phyloP scores from a whole-genome alignment of 148 eudicot species.

The Cornus florida region DNA sequence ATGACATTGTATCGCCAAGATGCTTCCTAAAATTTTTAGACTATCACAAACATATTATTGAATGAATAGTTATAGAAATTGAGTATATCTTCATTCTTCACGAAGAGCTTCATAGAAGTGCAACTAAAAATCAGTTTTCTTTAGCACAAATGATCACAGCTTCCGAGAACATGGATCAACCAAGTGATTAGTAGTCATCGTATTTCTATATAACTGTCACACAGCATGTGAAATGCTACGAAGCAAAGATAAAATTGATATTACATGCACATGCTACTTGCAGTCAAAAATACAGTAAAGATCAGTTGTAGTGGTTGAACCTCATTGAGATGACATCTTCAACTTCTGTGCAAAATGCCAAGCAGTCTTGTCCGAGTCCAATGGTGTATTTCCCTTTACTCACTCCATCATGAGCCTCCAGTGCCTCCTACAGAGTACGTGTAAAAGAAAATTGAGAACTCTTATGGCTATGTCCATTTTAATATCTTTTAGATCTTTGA shows the following conservation, averaged over 20 bases:
- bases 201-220: neutral
- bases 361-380: slow-evolving; percentile 98
- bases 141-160: neutral
- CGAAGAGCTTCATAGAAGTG: neutral
- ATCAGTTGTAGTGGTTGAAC: slow-evolving; percentile 26
- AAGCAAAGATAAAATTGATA: neutral
- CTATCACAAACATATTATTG: neutral
- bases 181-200: neutral
- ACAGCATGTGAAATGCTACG: neutral
- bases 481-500: neutral
- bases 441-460: neutral
- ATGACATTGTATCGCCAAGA: neutral
- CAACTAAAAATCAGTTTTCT: neutral
- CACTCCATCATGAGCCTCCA: slow-evolving; percentile 94
- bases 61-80: neutral
- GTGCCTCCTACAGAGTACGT: slow-evolving; percentile 51
- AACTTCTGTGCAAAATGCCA: slow-evolving; percentile 95
- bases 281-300: neutral
- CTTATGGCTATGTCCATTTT: neutral
- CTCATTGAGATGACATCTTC: slow-evolving; percentile 99
- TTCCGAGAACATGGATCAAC: neutral
- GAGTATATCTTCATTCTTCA: neutral
- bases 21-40: neutral
- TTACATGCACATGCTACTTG: neutral
- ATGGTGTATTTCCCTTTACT: slow-evolving; percentile 98